Base-by-base conservation (phyloP, 2,329 filamentous ascomycete species). In the Pseudonectria buxi region DNA sequence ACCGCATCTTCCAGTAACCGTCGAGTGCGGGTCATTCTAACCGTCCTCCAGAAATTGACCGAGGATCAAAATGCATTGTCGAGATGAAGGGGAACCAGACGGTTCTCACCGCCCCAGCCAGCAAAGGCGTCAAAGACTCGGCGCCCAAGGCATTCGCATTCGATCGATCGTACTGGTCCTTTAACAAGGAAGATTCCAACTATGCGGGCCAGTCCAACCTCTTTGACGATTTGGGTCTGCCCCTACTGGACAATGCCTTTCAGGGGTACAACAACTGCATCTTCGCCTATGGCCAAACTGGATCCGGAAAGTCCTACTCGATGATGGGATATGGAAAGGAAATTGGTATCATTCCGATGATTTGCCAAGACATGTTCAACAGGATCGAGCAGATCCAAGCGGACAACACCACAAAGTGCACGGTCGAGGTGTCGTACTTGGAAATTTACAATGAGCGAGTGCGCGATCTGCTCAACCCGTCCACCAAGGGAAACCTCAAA, bases 321-420 rank as follows among this genome's bases (percentile, higher is more conserved):
- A 98, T 98, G 90, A 98, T 98, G 92, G 92, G 92, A 32, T 98
- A 96, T 64, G 92, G 92, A 35, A 83, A 90, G 54, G 90, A 98
- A 56, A 77, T 88, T 39, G 92, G 92, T 61, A 92, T 98, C 45
- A 96, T 96, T 44, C 92, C 94, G 30, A 85, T 81, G 54, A 98
- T 98, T 66, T 98, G 92, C 62, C 86, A 92, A 67, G 83, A 95
- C 54, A 96, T 98, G 88, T 98, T 98, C 61, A 78, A 83, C 56
- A 76, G 90, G 45, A 98, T 98, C 56, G 68, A 68, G 16, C 65
- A 67, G 32, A 70, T 90, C 53, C 74, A 83, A 49, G 58, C 72
- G 49, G 87, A 95, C 62, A 81, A 80, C 51, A 81, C 83, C 51
- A 69, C 88, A 44, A 81, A 81, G 47, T 95, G 86, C 62, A 98